These are phyloP conservation scores for Kluyveromyces sp. DNA, from an alignment of 1,139 yeast species.

Conservation along the genomic window DNA sequence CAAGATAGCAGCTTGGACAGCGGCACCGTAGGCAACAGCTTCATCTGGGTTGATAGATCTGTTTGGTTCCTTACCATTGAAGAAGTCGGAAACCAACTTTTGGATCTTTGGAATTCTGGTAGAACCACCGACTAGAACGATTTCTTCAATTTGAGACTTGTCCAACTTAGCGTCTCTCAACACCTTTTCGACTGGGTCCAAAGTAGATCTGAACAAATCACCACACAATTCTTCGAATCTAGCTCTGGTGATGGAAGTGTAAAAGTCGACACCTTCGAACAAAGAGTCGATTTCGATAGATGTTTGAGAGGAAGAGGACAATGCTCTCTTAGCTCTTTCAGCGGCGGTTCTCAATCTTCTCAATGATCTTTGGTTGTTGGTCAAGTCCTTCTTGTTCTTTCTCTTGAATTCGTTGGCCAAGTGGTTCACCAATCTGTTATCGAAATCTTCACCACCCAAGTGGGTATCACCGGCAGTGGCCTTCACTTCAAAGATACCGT, in stretches of 20 bases:
- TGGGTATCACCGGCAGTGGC: constrained; percentile 99
- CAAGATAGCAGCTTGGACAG: constrained; percentile 82
- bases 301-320: constrained; percentile 77
- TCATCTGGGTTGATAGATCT: constrained; percentile 75
- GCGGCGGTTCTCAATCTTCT: constrained; percentile 86
- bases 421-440: constrained; percentile 66
- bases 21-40: constrained; percentile 71
- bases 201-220: constrained; percentile 70
- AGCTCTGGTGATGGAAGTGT: constrained; percentile 76
- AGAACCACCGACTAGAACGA: constrained; percentile 86
- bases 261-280: constrained; percentile 74
- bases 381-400: constrained; percentile 67
- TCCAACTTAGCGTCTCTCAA: constrained; percentile 70
- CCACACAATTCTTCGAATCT: constrained; percentile 84
- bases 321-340: constrained; percentile 84
- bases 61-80: constrained; percentile 83
- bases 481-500: constrained; percentile 93
- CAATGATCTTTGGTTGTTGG: constrained; percentile 68
- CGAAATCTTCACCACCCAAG: constrained; percentile 95
- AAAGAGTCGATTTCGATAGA: constrained; percentile 79
- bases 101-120: constrained; percentile 91
- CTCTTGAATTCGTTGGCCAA: constrained; percentile 76
- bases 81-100: constrained; percentile 76
- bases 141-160: constrained; percentile 73
- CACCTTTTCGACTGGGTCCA: constrained; percentile 79